Conservation (phyloP, 495 filamentous ascomycete genomes). For the Bacidia gigantensis region DNA sequence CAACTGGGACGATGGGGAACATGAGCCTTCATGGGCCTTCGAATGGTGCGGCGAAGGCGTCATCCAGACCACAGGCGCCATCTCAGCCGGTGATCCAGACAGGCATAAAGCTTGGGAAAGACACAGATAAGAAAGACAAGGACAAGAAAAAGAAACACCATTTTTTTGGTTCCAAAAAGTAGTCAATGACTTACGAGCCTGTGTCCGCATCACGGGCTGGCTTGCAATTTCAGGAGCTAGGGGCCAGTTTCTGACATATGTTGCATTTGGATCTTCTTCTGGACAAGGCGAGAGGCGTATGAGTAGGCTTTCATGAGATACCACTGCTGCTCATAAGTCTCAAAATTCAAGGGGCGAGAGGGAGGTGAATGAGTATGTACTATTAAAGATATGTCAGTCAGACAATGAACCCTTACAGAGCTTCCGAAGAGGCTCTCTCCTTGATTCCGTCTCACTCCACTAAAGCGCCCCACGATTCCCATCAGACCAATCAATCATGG, state of each 20-base stretch:
- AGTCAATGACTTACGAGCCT: neutral
- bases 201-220: neutral
- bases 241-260: neutral
- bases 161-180: slow-evolving; percentile 59
- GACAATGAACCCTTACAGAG: no score
- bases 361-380: no score
- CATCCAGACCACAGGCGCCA: slow-evolving; percentile 5
- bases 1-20: slow-evolving; percentile 40
- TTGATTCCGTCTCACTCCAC: no score
- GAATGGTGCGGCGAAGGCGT: slow-evolving; percentile 19
- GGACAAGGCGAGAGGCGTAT: neutral
- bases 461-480: no score
- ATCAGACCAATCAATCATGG: neutral
- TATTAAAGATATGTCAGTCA: no score
- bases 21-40: slow-evolving; percentile 33
- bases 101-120: slow-evolving; percentile 25
- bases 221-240: neutral
- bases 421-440: no score
- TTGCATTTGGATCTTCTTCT: neutral
- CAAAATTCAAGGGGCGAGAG: neutral
- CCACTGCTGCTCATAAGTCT: neutral
- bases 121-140: slow-evolving; percentile 39
- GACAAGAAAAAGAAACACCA: slow-evolving; percentile 64
- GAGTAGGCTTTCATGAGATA: neutral
- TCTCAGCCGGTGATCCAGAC: neutral